phyloP scores from a whole-genome alignment of 345 rosid species.

The Eucalyptus lansdowneana region DNA sequence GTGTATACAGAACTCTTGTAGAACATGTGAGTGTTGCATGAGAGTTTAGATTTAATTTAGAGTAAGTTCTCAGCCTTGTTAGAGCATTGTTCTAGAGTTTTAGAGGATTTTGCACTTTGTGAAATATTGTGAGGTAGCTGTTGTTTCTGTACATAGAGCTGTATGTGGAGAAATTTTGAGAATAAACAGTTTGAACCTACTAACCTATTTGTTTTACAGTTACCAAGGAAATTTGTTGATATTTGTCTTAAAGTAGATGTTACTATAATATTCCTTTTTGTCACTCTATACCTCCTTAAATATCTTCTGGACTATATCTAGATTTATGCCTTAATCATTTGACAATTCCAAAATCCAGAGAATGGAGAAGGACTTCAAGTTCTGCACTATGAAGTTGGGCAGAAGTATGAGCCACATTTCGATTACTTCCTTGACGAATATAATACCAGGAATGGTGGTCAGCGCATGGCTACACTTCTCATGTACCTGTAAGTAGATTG shows the following conservation, averaged over 20 bases:
- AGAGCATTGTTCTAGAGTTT: background rate
- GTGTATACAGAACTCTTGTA: background rate
- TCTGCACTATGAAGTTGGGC: slow-evolving; percentile 93
- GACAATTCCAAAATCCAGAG: slow-evolving; percentile 24
- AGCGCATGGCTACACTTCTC: slow-evolving; percentile 89
- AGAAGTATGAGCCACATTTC: slow-evolving; percentile 88
- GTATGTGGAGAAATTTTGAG: background rate
- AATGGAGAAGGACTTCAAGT: slow-evolving; percentile 96
- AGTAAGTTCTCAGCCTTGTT: background rate
- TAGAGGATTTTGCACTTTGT: background rate
- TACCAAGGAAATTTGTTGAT: background rate
- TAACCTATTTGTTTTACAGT: background rate
- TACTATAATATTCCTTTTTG: background rate
- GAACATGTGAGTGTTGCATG: background rate
- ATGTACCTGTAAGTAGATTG: slow-evolving; percentile 80
- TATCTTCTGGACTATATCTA: background rate
- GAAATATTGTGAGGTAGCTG: background rate
- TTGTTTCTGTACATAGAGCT: background rate
- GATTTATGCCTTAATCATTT: background rate
- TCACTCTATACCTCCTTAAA: background rate
- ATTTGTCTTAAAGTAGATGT: background rate
- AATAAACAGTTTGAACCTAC: background rate
- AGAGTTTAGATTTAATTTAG: background rate
- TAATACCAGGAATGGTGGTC: slow-evolving; percentile 93
- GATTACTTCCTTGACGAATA: slow-evolving; percentile 89